phyloP scores from a whole-genome alignment of 805 yeast genomes.

The Soucietia sequanensis region DNA sequence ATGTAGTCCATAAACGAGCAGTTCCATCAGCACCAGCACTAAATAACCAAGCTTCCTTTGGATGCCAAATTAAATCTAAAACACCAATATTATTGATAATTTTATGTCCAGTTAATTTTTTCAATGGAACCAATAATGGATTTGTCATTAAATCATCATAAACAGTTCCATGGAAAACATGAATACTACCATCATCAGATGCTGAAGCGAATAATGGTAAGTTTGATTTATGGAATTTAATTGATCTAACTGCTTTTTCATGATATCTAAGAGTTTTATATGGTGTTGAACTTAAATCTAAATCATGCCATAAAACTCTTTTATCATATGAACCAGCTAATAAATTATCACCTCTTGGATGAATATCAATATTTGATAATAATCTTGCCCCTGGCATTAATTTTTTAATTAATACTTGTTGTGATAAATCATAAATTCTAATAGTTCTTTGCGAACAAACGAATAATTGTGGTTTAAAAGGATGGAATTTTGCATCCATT shows the following conservation, averaged over 20 bases:
- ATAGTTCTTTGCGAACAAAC: conserved; percentile 93
- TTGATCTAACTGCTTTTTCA: conserved; percentile 88
- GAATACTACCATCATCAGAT: conserved; percentile 89
- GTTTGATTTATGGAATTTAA: conserved; percentile 78
- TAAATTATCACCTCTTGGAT: conserved; percentile 94
- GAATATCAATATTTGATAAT: conserved; percentile 88
- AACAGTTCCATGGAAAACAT: conserved; percentile 94
- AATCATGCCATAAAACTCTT: conserved; percentile 95
- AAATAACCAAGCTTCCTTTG: conserved; percentile 96
- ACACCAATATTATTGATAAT: conserved; percentile 81
- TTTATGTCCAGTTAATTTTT: conserved; percentile 89
- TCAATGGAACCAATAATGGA: conserved; percentile 93
- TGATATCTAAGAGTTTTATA: conserved; percentile 95
- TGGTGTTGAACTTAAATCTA: conserved; percentile 85
- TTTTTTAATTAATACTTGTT: conserved; percentile 79
- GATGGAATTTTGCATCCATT: conserved; percentile 96
- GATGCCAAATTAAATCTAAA: conserved; percentile 89
- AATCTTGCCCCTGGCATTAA: conserved; percentile 94
- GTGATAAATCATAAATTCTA: conserved; percentile 85
- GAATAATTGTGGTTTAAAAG: conserved; percentile 88
- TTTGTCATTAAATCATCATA: conserved; percentile 94
- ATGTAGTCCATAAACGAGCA: conserved; percentile 96
- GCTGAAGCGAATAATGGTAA: conserved; percentile 93
- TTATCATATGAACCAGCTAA: conserved; percentile 92
- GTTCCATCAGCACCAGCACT: conserved; percentile 96